phyloP scores from a whole-genome alignment of 345 rosid species.

The Boechera divaricarpa region DNA sequence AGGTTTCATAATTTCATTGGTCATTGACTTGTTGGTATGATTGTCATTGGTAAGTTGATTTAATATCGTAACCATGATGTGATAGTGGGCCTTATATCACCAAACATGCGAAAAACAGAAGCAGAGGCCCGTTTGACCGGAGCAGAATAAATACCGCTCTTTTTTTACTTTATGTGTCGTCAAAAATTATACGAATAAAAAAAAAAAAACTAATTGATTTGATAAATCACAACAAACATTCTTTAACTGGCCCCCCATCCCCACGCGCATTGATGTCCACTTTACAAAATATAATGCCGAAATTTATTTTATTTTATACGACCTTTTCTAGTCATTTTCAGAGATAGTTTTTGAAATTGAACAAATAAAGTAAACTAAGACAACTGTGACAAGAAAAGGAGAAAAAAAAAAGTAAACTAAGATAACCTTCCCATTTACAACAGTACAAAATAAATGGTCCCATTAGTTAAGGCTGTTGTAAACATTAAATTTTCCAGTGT shows the following conservation, averaged over 20 bases:
- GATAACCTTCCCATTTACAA: not conserved
- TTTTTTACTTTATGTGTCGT: conserved; percentile 3
- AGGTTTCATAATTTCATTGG: not conserved
- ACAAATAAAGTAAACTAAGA: too few species aligned
- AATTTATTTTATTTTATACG: too few species aligned
- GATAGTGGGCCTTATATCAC: conserved; percentile 27
- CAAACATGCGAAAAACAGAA: not conserved
- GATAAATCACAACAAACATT: conserved; percentile 33
- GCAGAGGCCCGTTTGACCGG: conserved; percentile 29
- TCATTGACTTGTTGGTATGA: conserved; percentile 30
- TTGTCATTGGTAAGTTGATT: not conserved
- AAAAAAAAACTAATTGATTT: not conserved
- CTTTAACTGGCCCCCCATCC: conserved; percentile 7
- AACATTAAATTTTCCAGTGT: not conserved
- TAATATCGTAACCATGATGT: conserved; percentile 17
- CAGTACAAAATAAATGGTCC: conserved; percentile 15
- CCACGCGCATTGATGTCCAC: conserved; percentile 33
- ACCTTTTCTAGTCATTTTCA: too few species aligned
- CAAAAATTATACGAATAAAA: not conserved
- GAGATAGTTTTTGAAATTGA: not conserved
- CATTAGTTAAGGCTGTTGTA: not conserved
- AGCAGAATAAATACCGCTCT: not conserved
- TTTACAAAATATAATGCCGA: not conserved
- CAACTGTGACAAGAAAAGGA: too few species aligned
- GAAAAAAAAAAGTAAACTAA: not conserved